Evolutionary conservation across 2,329 filamentous ascomycete species (phyloP), one percentile per base, ranked within the genome.

Genomic region (Stachybotrys echinatus): DNA sequence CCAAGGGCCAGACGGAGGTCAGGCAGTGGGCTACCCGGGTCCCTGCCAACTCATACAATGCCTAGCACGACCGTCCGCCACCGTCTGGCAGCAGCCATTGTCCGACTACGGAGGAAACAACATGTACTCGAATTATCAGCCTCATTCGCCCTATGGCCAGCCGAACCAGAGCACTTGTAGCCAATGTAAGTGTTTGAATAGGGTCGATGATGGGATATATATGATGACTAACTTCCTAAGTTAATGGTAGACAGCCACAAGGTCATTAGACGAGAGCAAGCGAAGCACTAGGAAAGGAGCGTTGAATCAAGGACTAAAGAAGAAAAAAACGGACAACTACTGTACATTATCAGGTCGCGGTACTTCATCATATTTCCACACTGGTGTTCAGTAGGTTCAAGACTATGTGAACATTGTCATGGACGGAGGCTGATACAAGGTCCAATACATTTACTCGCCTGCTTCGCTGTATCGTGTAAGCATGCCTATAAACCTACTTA

Each of bases 11-110:
- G 67, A 70, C 50, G 70, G 65, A 27, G 61, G 73, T 44, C 74
- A 65, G 44, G 75, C 69, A 67, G 83, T 71, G 65, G 79, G 72
- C 44, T 77, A 85, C 70, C 64, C 77, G 57, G 76, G 79, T 43
- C 76, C 81, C 42, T 77, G 90, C 61, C 81, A 86, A 61, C 74
- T 81, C 23, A 65, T 74, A 51, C 83, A 86, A 59, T 90, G 90
- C 60, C 79, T 83, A 39, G 76, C 81, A 17, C 81, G 83, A 17
- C 76, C 81, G 2, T 73, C 76, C 14, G 73, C 71, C 2, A 72
- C 72, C 21, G 77, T 83, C 20, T 63, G 66, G 12, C 75, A 77
- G 55, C 77, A 80, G 58, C 68, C 69, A 14, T 65, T 84, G 4
- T 69, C 77, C 10, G 80, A 85, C 49, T 85, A 85, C 60, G 69